A percentile compares a stretch with the other conserved stretches of the same genome.
These are phyloP conservation scores for Candida chilensis DNA, from an alignment of 805 yeast genomes.

Conservation along the genomic window DNA sequence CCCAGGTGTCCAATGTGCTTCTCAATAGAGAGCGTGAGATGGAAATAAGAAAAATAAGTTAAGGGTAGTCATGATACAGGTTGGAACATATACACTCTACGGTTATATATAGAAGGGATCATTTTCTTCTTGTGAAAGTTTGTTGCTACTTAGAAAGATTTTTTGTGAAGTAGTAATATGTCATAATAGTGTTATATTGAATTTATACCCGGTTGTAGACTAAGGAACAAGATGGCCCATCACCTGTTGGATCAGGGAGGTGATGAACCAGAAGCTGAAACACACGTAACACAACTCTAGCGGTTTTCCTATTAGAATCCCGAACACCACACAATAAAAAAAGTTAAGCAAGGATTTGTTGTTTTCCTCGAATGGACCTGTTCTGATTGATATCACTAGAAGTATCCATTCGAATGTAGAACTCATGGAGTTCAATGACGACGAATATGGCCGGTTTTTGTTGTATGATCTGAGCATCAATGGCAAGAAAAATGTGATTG, in stretches of 20 bases:
- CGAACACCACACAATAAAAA: background rate
- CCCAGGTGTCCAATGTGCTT: slow-evolving; percentile 15
- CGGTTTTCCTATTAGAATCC: background rate
- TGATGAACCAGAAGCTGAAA: background rate
- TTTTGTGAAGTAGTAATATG: background rate
- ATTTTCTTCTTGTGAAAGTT: too few species aligned
- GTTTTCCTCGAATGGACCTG: background rate
- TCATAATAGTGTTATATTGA: background rate
- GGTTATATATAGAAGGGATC: too few species aligned
- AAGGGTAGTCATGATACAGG: too few species aligned
- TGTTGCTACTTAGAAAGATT: background rate
- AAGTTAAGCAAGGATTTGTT: background rate
- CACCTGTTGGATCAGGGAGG: too few species aligned
- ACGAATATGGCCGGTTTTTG: background rate
- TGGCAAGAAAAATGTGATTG: background rate
- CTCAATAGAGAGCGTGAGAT: slow-evolving; percentile 7
- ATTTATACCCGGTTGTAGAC: background rate
- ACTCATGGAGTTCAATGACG: too few species aligned
- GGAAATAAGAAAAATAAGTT: background rate
- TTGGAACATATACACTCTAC: too few species aligned
- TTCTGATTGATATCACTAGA: background rate
- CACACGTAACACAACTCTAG: background rate
- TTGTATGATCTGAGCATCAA: background rate
- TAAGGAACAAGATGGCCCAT: background rate
- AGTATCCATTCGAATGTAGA: slow-evolving; percentile 1